phyloP scores from a whole-genome alignment of 352 stramenopile genomes.

The Pythium grandisporangium region DNA sequence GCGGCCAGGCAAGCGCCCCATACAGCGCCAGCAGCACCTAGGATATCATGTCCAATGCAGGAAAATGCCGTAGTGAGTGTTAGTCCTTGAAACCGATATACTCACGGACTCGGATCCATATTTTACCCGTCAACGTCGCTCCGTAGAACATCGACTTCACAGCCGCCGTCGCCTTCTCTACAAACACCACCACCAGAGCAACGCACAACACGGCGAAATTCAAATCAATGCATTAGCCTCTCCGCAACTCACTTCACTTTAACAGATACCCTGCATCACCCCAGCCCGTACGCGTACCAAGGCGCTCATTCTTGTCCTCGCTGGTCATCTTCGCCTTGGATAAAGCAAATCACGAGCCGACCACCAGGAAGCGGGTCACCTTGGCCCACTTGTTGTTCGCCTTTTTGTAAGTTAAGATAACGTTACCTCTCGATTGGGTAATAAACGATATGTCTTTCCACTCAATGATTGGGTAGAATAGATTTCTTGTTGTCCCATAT shows the following conservation, averaged over 20 bases:
- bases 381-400: not conserved
- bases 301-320: conserved; percentile 1
- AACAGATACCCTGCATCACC: no score
- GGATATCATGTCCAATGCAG: not conserved
- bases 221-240: no score
- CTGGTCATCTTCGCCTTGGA: conserved; percentile 10
- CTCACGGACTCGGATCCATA: not conserved
- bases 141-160: conserved; percentile 65
- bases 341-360: no score
- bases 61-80: no score
- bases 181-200: not conserved
- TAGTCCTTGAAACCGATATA: not conserved
- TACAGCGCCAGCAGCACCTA: conserved; percentile 40
- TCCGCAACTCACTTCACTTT: no score
- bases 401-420: not conserved
- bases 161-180: conserved; percentile 41
- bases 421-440: not conserved
- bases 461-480: no score
- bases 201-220: no score
- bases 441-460: not conserved
- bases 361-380: no score
- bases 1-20: conserved; percentile 51
- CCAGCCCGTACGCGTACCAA: conserved; percentile 4
- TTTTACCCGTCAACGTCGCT: conserved; percentile 32
- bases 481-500: no score